Percentiles rank a stretch among this genome's conserved stretches.
phyloP scores from a whole-genome alignment of 768 basidiomycete genomes.

The Hypholoma fasciculare region DNA sequence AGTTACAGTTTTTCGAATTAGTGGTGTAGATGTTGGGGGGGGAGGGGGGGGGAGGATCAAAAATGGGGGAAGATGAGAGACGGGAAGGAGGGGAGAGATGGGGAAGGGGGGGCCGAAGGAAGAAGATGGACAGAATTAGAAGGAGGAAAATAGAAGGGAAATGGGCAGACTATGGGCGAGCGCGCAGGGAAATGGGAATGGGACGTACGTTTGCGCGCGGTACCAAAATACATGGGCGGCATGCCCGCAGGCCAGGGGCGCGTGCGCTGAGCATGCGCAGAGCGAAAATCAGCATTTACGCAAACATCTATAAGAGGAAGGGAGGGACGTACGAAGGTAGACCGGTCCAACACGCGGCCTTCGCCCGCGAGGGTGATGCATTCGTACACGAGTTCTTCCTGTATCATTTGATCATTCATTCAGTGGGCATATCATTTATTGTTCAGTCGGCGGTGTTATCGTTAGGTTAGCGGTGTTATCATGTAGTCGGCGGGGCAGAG shows the following conservation, averaged over 20 bases:
- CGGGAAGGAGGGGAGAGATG: too few species aligned
- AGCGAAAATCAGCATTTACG: background rate
- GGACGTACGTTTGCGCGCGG: slow-evolving; percentile 36
- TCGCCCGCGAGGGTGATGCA: slow-evolving; percentile 33
- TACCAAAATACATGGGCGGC: slow-evolving; percentile 20
- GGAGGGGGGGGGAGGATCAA: slow-evolving; percentile 1
- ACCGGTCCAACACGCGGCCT: slow-evolving; percentile 34
- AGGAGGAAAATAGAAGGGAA: too few species aligned
- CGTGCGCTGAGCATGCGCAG: slow-evolving; percentile 22
- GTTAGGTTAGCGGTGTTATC: too few species aligned
- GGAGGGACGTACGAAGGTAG: slow-evolving; percentile 32
- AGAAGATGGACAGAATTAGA: too few species aligned
- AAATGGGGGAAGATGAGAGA: too few species aligned
- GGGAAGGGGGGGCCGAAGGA: background rate
- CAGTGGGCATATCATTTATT: too few species aligned
- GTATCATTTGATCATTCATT: background rate
- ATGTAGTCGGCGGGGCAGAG: too few species aligned
- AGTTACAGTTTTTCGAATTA: too few species aligned
- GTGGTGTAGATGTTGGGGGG: too few species aligned
- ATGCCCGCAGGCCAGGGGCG: slow-evolving; percentile 30
- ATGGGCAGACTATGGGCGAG: too few species aligned
- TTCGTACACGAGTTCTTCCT: slow-evolving; percentile 40
- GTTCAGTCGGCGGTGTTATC: too few species aligned
- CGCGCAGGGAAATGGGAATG: too few species aligned
- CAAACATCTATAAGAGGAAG: background rate